A percentile compares a stretch with the other conserved stretches of the same genome.
These are phyloP conservation scores for Melampsora larici-populina DNA, from an alignment of 1,284 basidiomycete genomes.

Conservation along the genomic window DNA sequence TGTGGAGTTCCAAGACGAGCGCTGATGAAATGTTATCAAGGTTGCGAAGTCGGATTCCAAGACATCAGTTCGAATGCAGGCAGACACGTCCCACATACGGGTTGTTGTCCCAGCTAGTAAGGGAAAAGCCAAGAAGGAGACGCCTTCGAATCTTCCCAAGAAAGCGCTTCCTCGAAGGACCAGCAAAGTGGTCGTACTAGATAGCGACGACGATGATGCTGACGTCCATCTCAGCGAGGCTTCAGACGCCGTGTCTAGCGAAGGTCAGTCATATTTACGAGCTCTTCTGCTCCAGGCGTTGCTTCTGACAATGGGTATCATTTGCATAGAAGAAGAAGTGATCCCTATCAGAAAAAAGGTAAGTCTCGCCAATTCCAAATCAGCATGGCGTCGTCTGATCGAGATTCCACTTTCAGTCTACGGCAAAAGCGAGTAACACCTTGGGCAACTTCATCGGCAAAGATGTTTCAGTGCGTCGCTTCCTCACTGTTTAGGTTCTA, in stretches of 20 bases:
- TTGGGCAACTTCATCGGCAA: slow-evolving; percentile 39
- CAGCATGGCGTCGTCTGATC: no score
- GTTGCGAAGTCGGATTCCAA: no score
- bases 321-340: no score
- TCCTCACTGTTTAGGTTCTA: neutral
- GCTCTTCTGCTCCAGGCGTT: no score
- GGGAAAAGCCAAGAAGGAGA: neutral
- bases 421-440: slow-evolving; percentile 32
- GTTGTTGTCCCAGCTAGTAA: neutral
- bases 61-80: neutral
- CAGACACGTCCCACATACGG: neutral
- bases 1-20: no score
- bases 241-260: no score
- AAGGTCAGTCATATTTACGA: no score
- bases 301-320: no score
- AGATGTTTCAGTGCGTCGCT: slow-evolving; percentile 30
- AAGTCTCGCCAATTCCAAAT: neutral
- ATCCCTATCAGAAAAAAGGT: neutral
- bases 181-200: neutral
- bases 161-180: neutral
- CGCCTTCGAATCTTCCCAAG: neutral
- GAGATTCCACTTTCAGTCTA: slow-evolving; percentile 15
- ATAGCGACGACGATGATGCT: neutral
- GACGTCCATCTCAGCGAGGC: neutral
- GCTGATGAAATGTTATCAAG: no score